These are phyloP conservation scores for Wallacemonas sp. DNA, from an alignment of 208 protist species.

Conservation along the genomic window DNA sequence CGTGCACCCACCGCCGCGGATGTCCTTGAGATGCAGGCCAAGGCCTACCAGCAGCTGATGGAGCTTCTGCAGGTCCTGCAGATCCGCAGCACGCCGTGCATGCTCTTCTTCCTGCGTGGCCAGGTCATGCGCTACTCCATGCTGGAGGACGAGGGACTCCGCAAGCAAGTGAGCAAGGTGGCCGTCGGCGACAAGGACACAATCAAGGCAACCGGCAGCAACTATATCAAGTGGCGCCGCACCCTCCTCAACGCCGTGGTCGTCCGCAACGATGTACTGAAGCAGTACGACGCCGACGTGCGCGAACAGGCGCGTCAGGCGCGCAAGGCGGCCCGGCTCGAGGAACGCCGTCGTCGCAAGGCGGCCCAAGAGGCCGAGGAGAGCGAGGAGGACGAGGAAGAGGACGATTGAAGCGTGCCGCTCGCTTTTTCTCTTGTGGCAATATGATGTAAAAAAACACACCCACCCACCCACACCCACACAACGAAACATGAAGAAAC, in stretches of 20 bases:
- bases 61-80: slow-evolving; percentile 63
- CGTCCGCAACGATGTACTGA: slow-evolving; percentile 75
- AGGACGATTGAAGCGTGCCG: slow-evolving; percentile 19
- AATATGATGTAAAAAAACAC: slow-evolving; percentile 2
- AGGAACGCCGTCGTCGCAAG: slow-evolving; percentile 43
- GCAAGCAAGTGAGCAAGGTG: slow-evolving; percentile 18
- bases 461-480: neutral
- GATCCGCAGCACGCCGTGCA: slow-evolving; percentile 70
- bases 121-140: slow-evolving; percentile 56
- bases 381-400: slow-evolving; percentile 63
- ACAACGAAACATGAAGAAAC: neutral
- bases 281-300: slow-evolving; percentile 59
- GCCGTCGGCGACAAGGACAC: slow-evolving; percentile 33
- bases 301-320: slow-evolving; percentile 41
- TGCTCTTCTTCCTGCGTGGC: slow-evolving; percentile 79
- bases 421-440: slow-evolving; percentile 8
- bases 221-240: slow-evolving; percentile 68
- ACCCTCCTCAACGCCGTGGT: slow-evolving; percentile 73
- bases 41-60: slow-evolving; percentile 59
- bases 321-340: slow-evolving; percentile 41
- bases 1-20: slow-evolving; percentile 53
- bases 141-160: slow-evolving; percentile 19
- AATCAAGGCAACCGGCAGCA: slow-evolving; percentile 55
- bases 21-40: slow-evolving; percentile 50
- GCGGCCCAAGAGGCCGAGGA: slow-evolving; percentile 41